phyloP scores from a whole-genome alignment of 108 stramenopile genomes.

The Poteriospumella lacustris region DNA sequence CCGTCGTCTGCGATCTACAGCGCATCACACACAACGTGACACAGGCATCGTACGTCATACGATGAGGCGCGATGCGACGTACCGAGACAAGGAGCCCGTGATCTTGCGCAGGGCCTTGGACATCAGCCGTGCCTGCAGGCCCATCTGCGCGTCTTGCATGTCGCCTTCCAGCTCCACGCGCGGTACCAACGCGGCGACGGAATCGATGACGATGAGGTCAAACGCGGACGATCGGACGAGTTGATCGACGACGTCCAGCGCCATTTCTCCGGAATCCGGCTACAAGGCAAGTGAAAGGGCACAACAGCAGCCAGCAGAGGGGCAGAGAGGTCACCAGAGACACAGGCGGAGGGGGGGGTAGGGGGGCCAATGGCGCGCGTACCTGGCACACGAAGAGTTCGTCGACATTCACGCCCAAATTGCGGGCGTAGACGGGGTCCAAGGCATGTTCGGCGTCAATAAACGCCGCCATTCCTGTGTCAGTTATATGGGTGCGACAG shows the following conservation, averaged over 20 bases:
- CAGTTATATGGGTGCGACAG: too few relatives aligned
- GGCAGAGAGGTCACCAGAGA: not conserved
- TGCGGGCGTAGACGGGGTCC: slow-evolving; percentile 79
- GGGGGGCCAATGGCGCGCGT: too few relatives aligned
- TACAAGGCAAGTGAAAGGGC: slow-evolving; percentile 28
- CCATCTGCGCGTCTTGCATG: slow-evolving; percentile 51
- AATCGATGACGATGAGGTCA: slow-evolving; percentile 88
- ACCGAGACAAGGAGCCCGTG: slow-evolving; percentile 63
- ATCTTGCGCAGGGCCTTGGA: slow-evolving; percentile 93
- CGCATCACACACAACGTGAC: not conserved
- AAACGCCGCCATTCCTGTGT: slow-evolving; percentile 86
- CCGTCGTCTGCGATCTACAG: not conserved
- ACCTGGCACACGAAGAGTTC: slow-evolving; percentile 67
- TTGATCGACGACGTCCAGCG: slow-evolving; percentile 90
- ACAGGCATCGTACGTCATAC: not conserved
- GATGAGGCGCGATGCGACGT: not conserved
- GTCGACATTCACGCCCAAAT: slow-evolving; percentile 77
- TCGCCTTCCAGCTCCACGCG: slow-evolving; percentile 72
- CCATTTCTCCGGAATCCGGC: slow-evolving; percentile 95
- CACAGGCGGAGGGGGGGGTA: too few relatives aligned
- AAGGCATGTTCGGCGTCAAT: slow-evolving; percentile 97
- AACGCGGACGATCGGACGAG: slow-evolving; percentile 79
- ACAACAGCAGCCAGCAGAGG: not conserved
- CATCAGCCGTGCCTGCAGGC: slow-evolving; percentile 77
- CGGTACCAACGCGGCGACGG: slow-evolving; percentile 89